Evolutionary conservation across 2,329 filamentous ascomycete genomes (phyloP).

Genomic region (Colletotrichum musicola): DNA sequence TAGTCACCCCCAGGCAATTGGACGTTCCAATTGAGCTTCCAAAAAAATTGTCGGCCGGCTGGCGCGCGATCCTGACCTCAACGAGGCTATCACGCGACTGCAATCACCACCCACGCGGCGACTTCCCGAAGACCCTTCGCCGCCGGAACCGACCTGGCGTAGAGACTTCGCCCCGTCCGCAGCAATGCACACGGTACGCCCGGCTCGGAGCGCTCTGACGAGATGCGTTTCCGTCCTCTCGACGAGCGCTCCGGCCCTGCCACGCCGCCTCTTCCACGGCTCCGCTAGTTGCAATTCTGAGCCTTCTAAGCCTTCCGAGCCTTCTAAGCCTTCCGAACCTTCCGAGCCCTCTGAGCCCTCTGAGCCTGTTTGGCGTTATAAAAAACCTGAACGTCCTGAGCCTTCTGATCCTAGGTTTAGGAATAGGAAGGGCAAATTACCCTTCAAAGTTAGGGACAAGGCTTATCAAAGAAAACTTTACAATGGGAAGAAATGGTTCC

Average conservation of each 20-base stretch:
- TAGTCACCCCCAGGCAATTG: constrained; percentile 22
- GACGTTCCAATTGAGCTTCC: constrained; percentile 35
- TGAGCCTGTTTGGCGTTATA: too few species aligned
- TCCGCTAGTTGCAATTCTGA: constrained; percentile 52
- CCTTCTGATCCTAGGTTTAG: too few species aligned
- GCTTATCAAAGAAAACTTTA: constrained; percentile 47
- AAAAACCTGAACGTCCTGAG: too few species aligned
- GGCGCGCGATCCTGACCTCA: constrained; percentile 34
- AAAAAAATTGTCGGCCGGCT: constrained; percentile 41
- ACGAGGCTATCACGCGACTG: constrained; percentile 31
- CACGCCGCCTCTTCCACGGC: constrained; percentile 64
- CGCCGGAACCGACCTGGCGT: constrained; percentile 34
- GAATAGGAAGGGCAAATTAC: too few species aligned
- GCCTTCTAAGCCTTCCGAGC: too few species aligned
- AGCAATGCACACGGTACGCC: constrained; percentile 69
- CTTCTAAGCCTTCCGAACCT: too few species aligned
- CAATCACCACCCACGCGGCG: constrained; percentile 14
- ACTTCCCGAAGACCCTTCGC: constrained; percentile 26
- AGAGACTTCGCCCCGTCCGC: constrained; percentile 37
- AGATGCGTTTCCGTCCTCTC: constrained; percentile 58
- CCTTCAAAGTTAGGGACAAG: too few species aligned
- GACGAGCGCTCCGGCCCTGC: constrained; percentile 42
- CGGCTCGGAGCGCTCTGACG: constrained; percentile 66
- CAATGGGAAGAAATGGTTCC: constrained; percentile 64
- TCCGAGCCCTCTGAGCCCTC: too few species aligned